Base-by-base conservation (phyloP, 208 protist species). In the Wallacemonas sp. region DNA sequence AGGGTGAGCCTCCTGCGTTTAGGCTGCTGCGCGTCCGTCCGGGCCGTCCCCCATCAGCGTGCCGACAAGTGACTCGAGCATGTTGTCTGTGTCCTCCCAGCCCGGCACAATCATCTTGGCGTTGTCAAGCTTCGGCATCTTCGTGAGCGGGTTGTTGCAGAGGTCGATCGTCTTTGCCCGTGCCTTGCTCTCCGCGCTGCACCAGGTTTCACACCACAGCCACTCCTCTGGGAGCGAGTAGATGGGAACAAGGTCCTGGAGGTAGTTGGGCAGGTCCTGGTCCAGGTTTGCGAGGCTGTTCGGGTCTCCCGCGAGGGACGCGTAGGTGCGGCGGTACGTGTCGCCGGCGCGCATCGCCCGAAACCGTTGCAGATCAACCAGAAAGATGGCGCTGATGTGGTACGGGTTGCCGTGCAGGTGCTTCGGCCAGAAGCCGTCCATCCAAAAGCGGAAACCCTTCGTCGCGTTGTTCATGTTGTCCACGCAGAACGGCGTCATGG, bases 201-300 rank as follows among this genome's bases (percentile, higher is more conserved):
- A 99, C 98, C 98, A 99, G 38, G 97, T 98, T 72, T 99, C 98
- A 71, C 98, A 99, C 97, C 97, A 99, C n/a, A 99, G 87, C 98
- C 98, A 99, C 68, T 99, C 93, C 77, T 99, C 95, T 16, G 97
- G 98, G 5, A 99, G 81, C n/a, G 93, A 98, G 77, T 80, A 92
- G 34, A 99, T 99, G 3, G 93, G 92, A 14, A 99, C 74, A 2
- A 70, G 23, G 39, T 96, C 70, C 67, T 99, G 96, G 17, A 97
- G 55, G 70, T 93, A 98, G 78, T 99, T 99, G 8, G 98, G 98
- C 34, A 99, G 62, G 80, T 99, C 98, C 85, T 98, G 94, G 70
- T 95, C 91, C 26, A 96, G 67, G 74, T 96, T 96, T 0, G 86
- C 47, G 14, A 97, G 76, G 54, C 80, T 96, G 72, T 98, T 97